Conservation (phyloP, 2,329 filamentous ascomycete genomes). For the Hypoxylon sp. region DNA sequence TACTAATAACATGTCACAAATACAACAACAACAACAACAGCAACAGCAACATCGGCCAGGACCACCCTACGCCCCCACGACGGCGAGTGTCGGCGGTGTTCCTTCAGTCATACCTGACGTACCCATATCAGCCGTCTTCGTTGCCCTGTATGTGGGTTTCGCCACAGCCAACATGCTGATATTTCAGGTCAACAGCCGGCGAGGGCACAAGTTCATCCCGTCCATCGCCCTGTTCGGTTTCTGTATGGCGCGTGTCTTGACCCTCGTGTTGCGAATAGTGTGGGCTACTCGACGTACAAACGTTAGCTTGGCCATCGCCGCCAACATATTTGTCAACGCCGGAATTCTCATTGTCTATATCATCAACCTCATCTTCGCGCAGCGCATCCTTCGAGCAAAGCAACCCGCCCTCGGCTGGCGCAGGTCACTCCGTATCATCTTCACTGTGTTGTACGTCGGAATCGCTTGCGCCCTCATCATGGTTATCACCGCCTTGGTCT, state of each 20-base stretch:
- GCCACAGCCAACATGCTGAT: slow-evolving; percentile 72
- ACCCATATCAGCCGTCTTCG: slow-evolving; percentile 74
- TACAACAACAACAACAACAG: slow-evolving; percentile 29
- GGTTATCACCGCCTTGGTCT: slow-evolving; percentile 53
- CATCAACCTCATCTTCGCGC: slow-evolving; percentile 58
- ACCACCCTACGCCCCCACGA: slow-evolving; percentile 60
- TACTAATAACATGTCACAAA: slow-evolving; percentile 38
- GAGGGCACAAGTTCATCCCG: slow-evolving; percentile 58
- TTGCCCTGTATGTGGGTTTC: slow-evolving; percentile 69
- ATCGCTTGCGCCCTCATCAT: slow-evolving; percentile 52
- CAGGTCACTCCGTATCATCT: slow-evolving; percentile 46
- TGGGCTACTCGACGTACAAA: slow-evolving; percentile 53
- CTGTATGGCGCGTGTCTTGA: slow-evolving; percentile 55
- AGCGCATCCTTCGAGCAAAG: slow-evolving; percentile 58
- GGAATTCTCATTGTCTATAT: slow-evolving; percentile 57
- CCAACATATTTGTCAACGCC: slow-evolving; percentile 57
- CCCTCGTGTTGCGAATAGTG: slow-evolving; percentile 56
- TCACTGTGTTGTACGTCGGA: slow-evolving; percentile 51
- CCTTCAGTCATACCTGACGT: slow-evolving; percentile 73
- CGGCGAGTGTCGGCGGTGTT: slow-evolving; percentile 68
- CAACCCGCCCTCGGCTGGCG: slow-evolving; percentile 58
- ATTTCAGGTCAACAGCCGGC: slow-evolving; percentile 57
- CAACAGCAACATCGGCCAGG: slow-evolving; percentile 41
- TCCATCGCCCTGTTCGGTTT: slow-evolving; percentile 57
- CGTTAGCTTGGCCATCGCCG: slow-evolving; percentile 54